Base-by-base conservation (phyloP, 1,139 yeast genomes). In the Yamadazyma spencermartinsiae region DNA sequence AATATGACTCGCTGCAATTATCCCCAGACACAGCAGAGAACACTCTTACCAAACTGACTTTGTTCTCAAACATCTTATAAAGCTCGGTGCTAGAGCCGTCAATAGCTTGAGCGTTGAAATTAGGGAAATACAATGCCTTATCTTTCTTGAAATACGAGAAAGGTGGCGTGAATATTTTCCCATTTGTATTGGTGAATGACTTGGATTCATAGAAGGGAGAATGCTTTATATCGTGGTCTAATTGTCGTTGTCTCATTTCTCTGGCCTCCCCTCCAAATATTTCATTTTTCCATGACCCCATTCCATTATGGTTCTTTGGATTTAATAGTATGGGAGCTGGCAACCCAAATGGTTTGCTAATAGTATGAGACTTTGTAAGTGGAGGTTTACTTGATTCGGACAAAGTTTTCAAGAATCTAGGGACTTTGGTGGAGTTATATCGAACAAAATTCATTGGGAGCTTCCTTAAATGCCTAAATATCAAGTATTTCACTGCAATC, bases 201-300 rank as follows among this genome's bases (percentile, higher is more conserved):
- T 86, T 84, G 49, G 88, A 74, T 50, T 89, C 95, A 51, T 84
- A 83, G 69, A 88, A 81, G 18, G 94, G 89, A n/a, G 96, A 86
- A 53, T 84, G 87, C 27, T 86, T 79, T 48, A 89, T 76, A 58
- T 89, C 97, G 43, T 79, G 75, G 52, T 86, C 89, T 43, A 86
- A 64, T 44, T 67, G 63, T 44, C 60, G 56, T 41, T 68, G 73
- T 72, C 88, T 61, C 59, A 76, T 49, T 70, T 82, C 72, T 66
- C 75, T 63, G 41, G 74, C 63, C 59, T 74, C 70, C 4, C 54
- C 46, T 33, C 70, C 59, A 47, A 71, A 69, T 14, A 65, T 34
- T 33, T 60, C 59, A 33, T 55, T 54, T 11, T 49, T 39, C 12
- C 60, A 36, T 2, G 58, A 49, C 36, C 58, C 55, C 9, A 58